phyloP scores from a whole-genome alignment of 1,284 basidiomycete genomes.

The Sphagnurus paluster region DNA sequence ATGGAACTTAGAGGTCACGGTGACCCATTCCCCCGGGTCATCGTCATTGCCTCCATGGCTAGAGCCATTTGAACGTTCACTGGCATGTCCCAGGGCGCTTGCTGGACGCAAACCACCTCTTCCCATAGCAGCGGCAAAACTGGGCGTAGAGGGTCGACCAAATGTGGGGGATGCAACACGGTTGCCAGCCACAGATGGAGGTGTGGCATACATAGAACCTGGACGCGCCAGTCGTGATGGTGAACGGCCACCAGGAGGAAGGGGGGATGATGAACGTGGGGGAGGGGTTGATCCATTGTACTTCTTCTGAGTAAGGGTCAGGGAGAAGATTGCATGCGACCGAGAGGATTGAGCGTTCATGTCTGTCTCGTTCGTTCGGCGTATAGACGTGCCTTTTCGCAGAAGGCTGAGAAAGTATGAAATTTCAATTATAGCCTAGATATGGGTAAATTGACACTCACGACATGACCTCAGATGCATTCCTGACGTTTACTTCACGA shows the following conservation, averaged over 20 bases:
- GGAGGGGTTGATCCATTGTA: conserved; percentile 65
- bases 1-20: conserved; percentile 95
- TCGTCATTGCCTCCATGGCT: conserved; percentile 50
- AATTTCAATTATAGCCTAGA: conserved; percentile 6
- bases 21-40: conserved; percentile 80
- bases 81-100: conserved; percentile 68
- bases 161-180: conserved; percentile 74
- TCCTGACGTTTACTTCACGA: conserved; percentile 86
- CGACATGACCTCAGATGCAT: conserved; percentile 88
- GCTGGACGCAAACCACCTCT: conserved; percentile 72
- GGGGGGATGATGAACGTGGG: conserved; percentile 73
- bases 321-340: conserved; percentile 97
- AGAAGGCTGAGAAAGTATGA: conserved; percentile 54
- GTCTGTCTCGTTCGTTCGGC: conserved; percentile 95
- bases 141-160: conserved; percentile 73
- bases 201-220: conserved; percentile 61
- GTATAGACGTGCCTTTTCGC: conserved; percentile 84
- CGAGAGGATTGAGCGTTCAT: conserved; percentile 99
- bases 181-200: conserved; percentile 30
- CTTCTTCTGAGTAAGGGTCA: conserved; percentile 90
- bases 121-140: conserved; percentile 70
- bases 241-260: conserved; percentile 69
- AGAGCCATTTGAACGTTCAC: conserved; percentile 43
- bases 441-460: conserved; percentile 40
- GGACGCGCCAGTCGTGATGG: conserved; percentile 78